Evolutionary conservation across 2,329 filamentous ascomycete species (phyloP).

Genomic region (Periglandula ipomoeae): DNA sequence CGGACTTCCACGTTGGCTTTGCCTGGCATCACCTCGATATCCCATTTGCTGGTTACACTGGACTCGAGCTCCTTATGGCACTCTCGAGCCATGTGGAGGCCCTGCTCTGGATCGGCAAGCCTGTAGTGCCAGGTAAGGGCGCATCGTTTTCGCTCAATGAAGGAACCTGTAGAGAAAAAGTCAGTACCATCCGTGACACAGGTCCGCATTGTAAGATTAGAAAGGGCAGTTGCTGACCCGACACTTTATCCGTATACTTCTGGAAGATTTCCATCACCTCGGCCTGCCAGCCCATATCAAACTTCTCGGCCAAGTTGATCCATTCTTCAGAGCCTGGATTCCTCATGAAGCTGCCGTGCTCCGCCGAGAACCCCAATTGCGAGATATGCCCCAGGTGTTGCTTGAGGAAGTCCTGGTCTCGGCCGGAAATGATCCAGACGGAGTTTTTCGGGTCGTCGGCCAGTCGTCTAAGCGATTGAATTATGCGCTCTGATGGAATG

Average conservation of each 20-base stretch:
- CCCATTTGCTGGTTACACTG: constrained; percentile 69
- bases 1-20: constrained; percentile 96
- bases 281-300: constrained; percentile 87
- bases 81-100: constrained; percentile 67
- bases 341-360: constrained; percentile 93
- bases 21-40: constrained; percentile 92
- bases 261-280: constrained; percentile 80
- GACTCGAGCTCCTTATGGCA: constrained; percentile 74
- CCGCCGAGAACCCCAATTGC: constrained; percentile 85
- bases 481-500: constrained; percentile 75
- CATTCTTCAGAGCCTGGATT: constrained; percentile 68
- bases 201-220: background rate
- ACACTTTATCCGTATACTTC: constrained; percentile 77
- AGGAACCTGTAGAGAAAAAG: constrained; percentile 52
- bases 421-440: constrained; percentile 97
- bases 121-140: constrained; percentile 97
- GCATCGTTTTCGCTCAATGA: constrained; percentile 89
- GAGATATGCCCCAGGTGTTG: constrained; percentile 88
- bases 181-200: too few species aligned
- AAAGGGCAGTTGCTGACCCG: constrained; percentile 48
- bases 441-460: constrained; percentile 72
- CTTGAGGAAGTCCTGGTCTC: constrained; percentile 84
- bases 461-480: constrained; percentile 69
- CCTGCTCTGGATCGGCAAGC: constrained; percentile 78
- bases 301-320: constrained; percentile 79